Evolutionary conservation across 768 basidiomycete genomes (phyloP).

Genomic region (Cytidiella melzeri): DNA sequence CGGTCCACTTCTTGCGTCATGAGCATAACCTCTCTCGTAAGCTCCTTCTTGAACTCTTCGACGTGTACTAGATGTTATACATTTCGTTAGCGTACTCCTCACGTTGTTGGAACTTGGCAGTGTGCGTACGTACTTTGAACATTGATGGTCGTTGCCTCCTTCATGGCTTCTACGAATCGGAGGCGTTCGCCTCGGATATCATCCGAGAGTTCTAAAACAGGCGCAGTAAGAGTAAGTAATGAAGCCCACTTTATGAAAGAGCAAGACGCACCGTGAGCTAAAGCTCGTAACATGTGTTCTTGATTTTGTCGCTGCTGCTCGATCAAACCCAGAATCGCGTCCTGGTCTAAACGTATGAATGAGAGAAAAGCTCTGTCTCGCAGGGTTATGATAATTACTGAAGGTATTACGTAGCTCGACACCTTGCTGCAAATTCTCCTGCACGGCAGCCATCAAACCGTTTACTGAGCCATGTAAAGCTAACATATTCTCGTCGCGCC

Average conservation of each 20-base stretch:
- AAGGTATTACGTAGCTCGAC: conserved; percentile 36
- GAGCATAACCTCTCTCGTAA: conserved; percentile 65
- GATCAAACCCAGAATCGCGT: conserved; percentile 54
- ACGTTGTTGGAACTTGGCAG: neutral
- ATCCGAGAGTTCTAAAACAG: conserved; percentile 58
- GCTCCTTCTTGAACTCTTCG: conserved; percentile 80
- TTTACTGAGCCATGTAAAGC: conserved; percentile 30
- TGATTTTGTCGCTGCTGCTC: conserved; percentile 69
- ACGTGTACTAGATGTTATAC: conserved; percentile 54
- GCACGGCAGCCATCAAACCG: conserved; percentile 33
- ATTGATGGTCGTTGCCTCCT: conserved; percentile 84
- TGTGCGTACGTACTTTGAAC: conserved; percentile 50
- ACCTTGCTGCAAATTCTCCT: conserved; percentile 33
- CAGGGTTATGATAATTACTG: conserved; percentile 27
- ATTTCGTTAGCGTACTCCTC: neutral
- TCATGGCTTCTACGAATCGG: conserved; percentile 92
- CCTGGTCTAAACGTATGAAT: conserved; percentile 17
- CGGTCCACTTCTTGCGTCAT: conserved; percentile 72
- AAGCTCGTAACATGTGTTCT: conserved; percentile 56
- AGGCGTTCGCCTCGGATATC: conserved; percentile 85
- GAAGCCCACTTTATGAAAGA: neutral
- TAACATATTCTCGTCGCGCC: conserved; percentile 25
- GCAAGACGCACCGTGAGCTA: conserved; percentile 56
- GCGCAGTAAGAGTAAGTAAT: neutral
- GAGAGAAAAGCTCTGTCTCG: too few relatives aligned